Base-by-base conservation (phyloP, 2,329 filamentous ascomycete species). In the Alternaria sp. region DNA sequence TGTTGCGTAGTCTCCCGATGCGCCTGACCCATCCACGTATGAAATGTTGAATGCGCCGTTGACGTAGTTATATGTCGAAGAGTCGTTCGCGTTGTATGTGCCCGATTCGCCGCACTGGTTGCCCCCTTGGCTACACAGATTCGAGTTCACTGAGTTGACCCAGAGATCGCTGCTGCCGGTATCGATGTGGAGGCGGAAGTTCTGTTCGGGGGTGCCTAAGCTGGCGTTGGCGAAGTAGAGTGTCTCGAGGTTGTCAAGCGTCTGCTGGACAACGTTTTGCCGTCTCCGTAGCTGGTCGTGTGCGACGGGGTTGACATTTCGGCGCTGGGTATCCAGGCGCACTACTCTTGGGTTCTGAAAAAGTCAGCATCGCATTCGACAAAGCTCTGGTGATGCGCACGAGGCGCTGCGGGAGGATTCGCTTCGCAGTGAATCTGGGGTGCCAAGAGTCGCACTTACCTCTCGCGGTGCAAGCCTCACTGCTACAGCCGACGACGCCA, bases 1-100 rank as follows among this genome's bases (percentile, higher is more conserved):
- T 5, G 87, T 89, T 3, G 88, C 92, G 77, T 97, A 97, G 79
- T 96, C 91, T 32, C 94, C 93, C 1, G 82, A 78, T 0, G 93
- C 91, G 6, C 89, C 88, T 0, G 91, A 91, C 49, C 92, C 92
- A 79, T 97, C 93, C 44, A 91, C 90, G 69, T 97, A 97, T 1
- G 89, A 89, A 67, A 97, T 97, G 81, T 95, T 94, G 83, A 97
- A 97, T 64, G 89, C 85, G 74, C 87, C 89, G 66, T 89, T 89
- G 58, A 97, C 80, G 75, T 90, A 93, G 32, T 85, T 74, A 79
- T 94, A 95, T 3, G 93, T 92, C 2, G 91, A 93, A 0, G 93
- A 97, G 1, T 84, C 80, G 75, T 91, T 90, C 44, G 91, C 86
- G 46, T 81, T 78, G 79, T 93, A 97, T 1, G 88, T 88, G 13